Evolutionary conservation across 1,284 basidiomycete genomes (phyloP).

Genomic region (Rhodofomes roseus): DNA sequence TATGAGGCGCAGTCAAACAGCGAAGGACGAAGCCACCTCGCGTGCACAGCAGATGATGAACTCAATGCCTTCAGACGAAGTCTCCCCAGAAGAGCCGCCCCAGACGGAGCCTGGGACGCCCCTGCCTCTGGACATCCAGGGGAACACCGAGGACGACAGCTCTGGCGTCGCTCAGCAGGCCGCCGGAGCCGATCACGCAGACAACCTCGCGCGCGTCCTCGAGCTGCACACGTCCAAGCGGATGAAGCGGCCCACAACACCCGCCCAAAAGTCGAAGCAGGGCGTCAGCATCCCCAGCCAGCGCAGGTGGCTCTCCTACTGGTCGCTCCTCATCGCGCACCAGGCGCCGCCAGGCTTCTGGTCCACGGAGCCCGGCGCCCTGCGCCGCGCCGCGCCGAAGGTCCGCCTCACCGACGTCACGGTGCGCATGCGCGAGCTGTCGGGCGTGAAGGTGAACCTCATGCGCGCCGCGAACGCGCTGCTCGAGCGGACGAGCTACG

Average conservation of each 20-base stretch:
- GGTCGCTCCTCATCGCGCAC: conserved; percentile 60
- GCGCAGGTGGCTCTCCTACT: conserved; percentile 69
- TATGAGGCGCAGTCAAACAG: conserved; percentile 43
- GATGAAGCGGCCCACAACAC: conserved; percentile 52
- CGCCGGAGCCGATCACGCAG: neutral
- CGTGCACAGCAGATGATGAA: conserved; percentile 51
- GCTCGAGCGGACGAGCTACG: conserved; percentile 40
- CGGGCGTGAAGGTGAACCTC: conserved; percentile 45
- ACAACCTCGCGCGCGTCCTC: conserved; percentile 53
- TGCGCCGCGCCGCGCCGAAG: conserved; percentile 21
- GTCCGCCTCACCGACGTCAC: conserved; percentile 47
- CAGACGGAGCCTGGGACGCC: neutral
- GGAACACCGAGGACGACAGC: neutral
- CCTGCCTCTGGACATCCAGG: neutral
- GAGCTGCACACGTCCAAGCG: conserved; percentile 65
- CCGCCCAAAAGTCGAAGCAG: conserved; percentile 46
- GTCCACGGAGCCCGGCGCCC: conserved; percentile 22
- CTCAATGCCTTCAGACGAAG: conserved; percentile 38
- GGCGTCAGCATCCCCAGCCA: conserved; percentile 78
- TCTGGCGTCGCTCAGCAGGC: neutral
- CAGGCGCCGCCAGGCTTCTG: conserved; percentile 51
- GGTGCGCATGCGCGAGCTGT: conserved; percentile 55
- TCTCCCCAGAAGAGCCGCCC: conserved; percentile 8
- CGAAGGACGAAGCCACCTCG: conserved; percentile 26
- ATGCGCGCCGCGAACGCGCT: conserved; percentile 54